Conservation (phyloP, 176 grass and related monocot genomes). For the Lolium multiflorum region DNA sequence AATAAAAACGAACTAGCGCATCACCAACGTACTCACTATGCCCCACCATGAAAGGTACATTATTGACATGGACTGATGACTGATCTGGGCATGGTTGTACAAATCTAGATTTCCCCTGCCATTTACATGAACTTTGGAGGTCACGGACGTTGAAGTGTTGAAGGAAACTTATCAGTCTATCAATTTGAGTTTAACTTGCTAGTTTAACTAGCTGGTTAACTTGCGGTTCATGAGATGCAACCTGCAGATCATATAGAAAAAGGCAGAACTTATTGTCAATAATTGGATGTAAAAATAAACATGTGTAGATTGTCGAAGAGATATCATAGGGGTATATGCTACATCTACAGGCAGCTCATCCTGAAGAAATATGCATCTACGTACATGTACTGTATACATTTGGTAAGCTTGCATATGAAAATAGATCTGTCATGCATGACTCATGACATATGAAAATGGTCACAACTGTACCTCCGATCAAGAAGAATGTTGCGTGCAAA, state of each 20-base stretch:
- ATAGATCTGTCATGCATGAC: background rate
- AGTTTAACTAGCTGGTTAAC: background rate
- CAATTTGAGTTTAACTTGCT: background rate
- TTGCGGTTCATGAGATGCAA: background rate
- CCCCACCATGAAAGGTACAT: slow-evolving; percentile 25
- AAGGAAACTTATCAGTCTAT: background rate
- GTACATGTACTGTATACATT: background rate
- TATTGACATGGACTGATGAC: background rate
- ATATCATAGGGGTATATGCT: background rate
- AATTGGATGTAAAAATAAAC: background rate
- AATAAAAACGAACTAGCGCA: slow-evolving; percentile 13
- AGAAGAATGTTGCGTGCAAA: no score
- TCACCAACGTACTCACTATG: background rate
- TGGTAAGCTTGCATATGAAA: background rate
- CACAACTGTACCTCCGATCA: no score
- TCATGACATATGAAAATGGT: background rate
- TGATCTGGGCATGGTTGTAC: background rate
- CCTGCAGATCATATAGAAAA: background rate
- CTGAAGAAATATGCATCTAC: background rate
- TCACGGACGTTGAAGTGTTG: background rate
- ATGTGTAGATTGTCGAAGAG: background rate
- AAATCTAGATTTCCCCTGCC: background rate
- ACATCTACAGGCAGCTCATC: background rate
- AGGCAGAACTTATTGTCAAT: background rate
- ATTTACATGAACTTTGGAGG: background rate